Base-by-base conservation (phyloP, 164 flowering plant species). In the Umbellularia californica region DNA sequence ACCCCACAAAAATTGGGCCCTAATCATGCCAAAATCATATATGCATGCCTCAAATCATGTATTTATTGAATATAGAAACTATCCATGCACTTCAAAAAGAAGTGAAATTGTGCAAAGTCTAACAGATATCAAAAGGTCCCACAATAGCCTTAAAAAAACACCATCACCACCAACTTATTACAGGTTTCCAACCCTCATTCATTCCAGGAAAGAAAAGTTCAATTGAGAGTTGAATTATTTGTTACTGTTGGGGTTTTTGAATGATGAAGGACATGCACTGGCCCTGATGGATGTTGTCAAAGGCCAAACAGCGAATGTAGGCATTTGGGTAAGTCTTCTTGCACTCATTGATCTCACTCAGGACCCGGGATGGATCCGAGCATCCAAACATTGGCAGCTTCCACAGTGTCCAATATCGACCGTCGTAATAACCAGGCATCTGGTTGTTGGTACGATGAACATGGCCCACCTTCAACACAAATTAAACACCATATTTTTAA, bases 311-410 rank as follows among this genome's bases (percentile, higher is more conserved):
- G 28, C 94, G 88, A 19, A 90, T 87, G 69, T 84, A 90, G 15
- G 94, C 94, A 79, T 79, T 89, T 28, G 93, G 94, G 83, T 83
- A 89, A 2, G 86, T 81, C 67, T 78, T 83, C 77, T 84, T 92
- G 87, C 94, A 90, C 78, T 87, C 87, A 0, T 82, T 62, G 68
- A 92, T 84, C 79, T 92, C 94, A 15, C 79, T 64, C 28, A 92
- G 85, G 22, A 92, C 90, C 69, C 85, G 91, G 2, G 89, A 75
- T 0, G 90, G 30, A 70, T 90, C 90, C 19, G 24, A 84, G 87
- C 91, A 90, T 0, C 97, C 93, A 76, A 90, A 90, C 97, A 89
- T 91, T 3, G 93, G 92, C 75, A 91, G 84, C 84, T 89, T 89
- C 94, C 92, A 90, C 71, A 90, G 70, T 10, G 94, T 90, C 92